Percentiles rank a stretch among this genome's conserved stretches.
Conservation (phyloP, 116 monocot genomes). For the Posidonia oceanica region DNA sequence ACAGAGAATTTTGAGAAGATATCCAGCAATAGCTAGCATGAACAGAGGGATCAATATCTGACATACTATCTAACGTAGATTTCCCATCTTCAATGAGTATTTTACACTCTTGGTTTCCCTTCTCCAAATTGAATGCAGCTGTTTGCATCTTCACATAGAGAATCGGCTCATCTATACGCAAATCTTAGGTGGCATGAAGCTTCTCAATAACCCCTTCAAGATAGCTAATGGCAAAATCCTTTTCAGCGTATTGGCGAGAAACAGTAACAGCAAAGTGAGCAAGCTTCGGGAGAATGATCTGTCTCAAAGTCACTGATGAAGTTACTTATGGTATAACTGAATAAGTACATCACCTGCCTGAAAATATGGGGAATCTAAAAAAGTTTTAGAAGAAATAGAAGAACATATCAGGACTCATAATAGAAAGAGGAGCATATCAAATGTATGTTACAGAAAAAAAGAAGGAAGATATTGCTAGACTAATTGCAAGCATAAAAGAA, state of each 20-base stretch:
- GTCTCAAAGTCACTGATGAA: slow-evolving; percentile 92
- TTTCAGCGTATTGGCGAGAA: slow-evolving; percentile 86
- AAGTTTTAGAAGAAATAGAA: no score
- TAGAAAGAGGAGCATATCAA: no score
- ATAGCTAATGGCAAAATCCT: slow-evolving; percentile 71
- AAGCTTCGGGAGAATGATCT: slow-evolving; percentile 94
- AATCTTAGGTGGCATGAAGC: slow-evolving; percentile 41
- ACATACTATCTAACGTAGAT: slow-evolving; percentile 55
- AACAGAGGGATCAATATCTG: slow-evolving; percentile 85
- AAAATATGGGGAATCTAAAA: not conserved
- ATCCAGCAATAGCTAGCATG: slow-evolving; percentile 88
- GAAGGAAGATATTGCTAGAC: no score
- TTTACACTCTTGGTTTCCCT: slow-evolving; percentile 63
- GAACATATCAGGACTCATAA: no score
- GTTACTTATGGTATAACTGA: slow-evolving; percentile 85
- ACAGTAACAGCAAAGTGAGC: slow-evolving; percentile 84
- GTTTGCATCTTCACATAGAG: slow-evolving; percentile 93
- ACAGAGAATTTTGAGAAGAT: slow-evolving; percentile 46
- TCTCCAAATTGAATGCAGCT: slow-evolving; percentile 72
- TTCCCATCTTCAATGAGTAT: slow-evolving; percentile 81
- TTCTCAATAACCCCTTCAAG: slow-evolving; percentile 80
- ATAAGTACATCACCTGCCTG: slow-evolving; percentile 92
- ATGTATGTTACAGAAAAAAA: no score
- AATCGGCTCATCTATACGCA: slow-evolving; percentile 66
- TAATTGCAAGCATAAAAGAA: no score